Evolutionary conservation across 2,329 filamentous ascomycete species (phyloP).

Genomic region (Talaromyces funiculosus): DNA sequence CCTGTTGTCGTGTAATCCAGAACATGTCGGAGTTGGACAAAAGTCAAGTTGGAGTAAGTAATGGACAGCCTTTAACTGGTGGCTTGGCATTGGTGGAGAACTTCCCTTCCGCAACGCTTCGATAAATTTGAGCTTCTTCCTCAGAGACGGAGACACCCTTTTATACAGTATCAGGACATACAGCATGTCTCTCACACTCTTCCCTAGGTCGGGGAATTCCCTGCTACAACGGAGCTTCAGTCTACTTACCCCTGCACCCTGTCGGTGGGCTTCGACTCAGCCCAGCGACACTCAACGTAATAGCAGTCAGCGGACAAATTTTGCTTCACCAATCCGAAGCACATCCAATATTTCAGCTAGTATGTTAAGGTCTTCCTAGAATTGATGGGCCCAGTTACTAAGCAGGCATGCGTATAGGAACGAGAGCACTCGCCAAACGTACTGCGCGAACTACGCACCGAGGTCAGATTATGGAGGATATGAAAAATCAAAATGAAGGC

Average conservation of each 20-base stretch:
- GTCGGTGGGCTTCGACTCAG: slow-evolving; percentile 9
- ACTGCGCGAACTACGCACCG: slow-evolving; percentile 26
- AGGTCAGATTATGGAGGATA: slow-evolving; percentile 31
- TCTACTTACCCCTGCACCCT: slow-evolving; percentile 3
- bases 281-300: neutral
- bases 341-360: neutral
- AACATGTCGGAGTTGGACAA: no score
- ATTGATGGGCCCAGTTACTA: neutral
- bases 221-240: neutral
- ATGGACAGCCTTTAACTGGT: neutral
- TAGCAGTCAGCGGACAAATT: neutral
- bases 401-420: slow-evolving; percentile 13
- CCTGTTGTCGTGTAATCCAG: neutral
- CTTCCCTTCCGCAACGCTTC: neutral
- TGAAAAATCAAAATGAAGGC: slow-evolving; percentile 33
- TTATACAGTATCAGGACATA: neutral
- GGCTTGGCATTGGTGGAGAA: slow-evolving; percentile 12
- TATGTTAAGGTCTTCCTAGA: neutral
- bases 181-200: slow-evolving; percentile 7
- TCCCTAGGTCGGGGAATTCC: neutral
- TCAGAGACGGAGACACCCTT: neutral
- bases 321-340: slow-evolving; percentile 2
- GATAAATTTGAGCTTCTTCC: slow-evolving; percentile 8
- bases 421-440: slow-evolving; percentile 19
- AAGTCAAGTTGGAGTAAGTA: neutral